Evolutionary conservation across 2,329 filamentous ascomycete genomes (phyloP), one percentile per base, ranked within the genome.

Genomic region (Shiraia sp.): DNA sequence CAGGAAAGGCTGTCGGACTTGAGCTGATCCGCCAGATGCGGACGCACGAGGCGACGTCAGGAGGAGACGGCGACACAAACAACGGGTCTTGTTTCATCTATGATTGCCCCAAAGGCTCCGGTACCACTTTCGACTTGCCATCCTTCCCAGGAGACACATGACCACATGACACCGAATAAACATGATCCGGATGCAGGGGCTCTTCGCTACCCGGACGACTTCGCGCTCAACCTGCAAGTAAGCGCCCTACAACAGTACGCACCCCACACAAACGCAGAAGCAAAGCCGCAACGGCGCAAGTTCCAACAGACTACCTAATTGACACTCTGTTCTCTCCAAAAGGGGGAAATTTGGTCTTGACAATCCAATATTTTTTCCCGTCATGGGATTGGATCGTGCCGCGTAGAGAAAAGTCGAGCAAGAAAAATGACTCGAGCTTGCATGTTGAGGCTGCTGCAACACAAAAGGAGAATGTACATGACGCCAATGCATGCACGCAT

Each of bases 71-170:
- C 55, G 45, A 60, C 55, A 63, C 58, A 63, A 53, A 54, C 45
- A 51, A 54, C 54, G 55, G 53, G 52, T 51, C 46, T 48, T 42
- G 61, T 66, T 65, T 63, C 61, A 63, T 55, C 51, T 52, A 48
- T 45, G 44, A 47, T 49, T 46, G 49, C 41, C 41, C 36, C 40
- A 49, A 36, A 38, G 42, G 33, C 25, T 42, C 51, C 40, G 45
- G 57, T 59, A 47, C 43, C 47, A 62, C 41, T 43, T 39, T 41
- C 49, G n/a, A n/a, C n/a, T n/a, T n/a, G n/a, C n/a, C 22, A 25
- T 31, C 29, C 33, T 49, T 43, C 43, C 40, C 46, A 32, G 28
- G 34, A 45, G 40, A 26, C 25, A 41, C 13, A 27, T 36, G 31
- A 51, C 56, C n/a, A n/a, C n/a, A n/a, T n/a, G n/a, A n/a, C n/a